A percentile compares a stretch with the other conserved stretches of the same genome.
These are phyloP conservation scores for Xylariaceae sp. DNA, from an alignment of 2,329 filamentous ascomycete genomes.

Conservation along the genomic window DNA sequence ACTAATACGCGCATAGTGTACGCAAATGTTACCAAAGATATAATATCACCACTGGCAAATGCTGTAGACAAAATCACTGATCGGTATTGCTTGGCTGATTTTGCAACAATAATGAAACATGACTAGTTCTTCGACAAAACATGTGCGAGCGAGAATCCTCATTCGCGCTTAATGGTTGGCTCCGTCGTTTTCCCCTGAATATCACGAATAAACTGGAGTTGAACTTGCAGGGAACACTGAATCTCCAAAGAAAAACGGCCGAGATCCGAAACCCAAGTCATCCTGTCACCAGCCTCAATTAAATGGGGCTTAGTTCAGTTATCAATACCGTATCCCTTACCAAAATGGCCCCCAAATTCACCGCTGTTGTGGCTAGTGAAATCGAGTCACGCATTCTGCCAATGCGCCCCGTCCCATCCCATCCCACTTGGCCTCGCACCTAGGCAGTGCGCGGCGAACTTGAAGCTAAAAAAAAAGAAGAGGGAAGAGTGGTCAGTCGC, in stretches of 20 bases:
- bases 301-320: slow-evolving; percentile 14
- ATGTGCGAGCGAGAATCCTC: background rate
- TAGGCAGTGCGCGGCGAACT: slow-evolving; percentile 1
- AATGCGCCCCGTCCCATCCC: too few relatives aligned
- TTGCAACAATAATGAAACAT: slow-evolving; percentile 22
- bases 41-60: background rate
- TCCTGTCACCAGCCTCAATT: background rate
- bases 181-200: too few relatives aligned
- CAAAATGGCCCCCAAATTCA: too few relatives aligned
- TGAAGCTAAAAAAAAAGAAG: background rate
- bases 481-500: slow-evolving; percentile 8
- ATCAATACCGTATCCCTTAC: too few relatives aligned
- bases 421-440: slow-evolving; percentile 12
- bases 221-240: slow-evolving; percentile 8
- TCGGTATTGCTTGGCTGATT: too few relatives aligned
- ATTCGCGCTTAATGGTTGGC: too few relatives aligned
- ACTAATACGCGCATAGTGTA: background rate
- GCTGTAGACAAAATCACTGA: background rate
- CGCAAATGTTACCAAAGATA: too few relatives aligned
- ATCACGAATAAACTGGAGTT: slow-evolving; percentile 22
- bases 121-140: background rate
- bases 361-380: slow-evolving; percentile 18
- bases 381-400: background rate
- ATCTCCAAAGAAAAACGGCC: background rate
- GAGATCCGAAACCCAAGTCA: slow-evolving; percentile 7